Base-by-base conservation (phyloP, 208 protist species). In the Strigomonas culicis region DNA sequence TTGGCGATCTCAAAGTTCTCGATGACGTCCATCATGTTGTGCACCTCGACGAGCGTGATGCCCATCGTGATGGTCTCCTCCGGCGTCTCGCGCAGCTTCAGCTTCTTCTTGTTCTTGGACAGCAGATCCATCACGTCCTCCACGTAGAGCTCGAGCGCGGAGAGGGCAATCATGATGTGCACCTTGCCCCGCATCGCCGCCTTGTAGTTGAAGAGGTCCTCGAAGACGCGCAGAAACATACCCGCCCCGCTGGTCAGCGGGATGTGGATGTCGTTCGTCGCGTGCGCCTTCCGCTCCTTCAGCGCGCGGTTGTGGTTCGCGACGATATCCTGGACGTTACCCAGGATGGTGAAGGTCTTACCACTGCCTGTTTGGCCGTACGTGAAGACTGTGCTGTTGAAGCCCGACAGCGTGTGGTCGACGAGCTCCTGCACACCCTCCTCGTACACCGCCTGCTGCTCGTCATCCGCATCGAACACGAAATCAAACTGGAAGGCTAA, bases 291-390 rank as follows among this genome's bases (percentile, higher is more conserved):
- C 49, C 19, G 49, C 49, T 43, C 24, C 56, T 25, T 60, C 22
- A 31, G 8, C n/a, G 24, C n/a, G 28, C 41, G 41, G 57, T 61
- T 61, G 27, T 25, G 21, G 41, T 32, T 49, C 21, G 28, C 65
- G 11, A 51, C 25, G 22, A 69, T 72, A 28, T 74, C 47, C 1
- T 72, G 65, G 67, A 84, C 80, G 13, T 82, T 80, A 31, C 93
- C 90, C 30, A 95, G 68, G 70, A 96, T 94, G 41, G 91, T 97
- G 80, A 85, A 91, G 11, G 90, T 97, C 78, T 97, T 97, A 49
- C 91, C 91, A 36, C 79, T 91, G 27, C 87, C 88, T 0, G 91
- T 94, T 69, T 95, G 87, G 22, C 93, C 93, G 72, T 97, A 97
- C 21, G 90, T 80, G 58, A 97, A 92, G 61, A 97, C 79, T n/a